A percentile compares a stretch with the other conserved stretches of the same genome.
Conservation (phyloP, 495 filamentous ascomycete species). For the Amorphotheca resinae region DNA sequence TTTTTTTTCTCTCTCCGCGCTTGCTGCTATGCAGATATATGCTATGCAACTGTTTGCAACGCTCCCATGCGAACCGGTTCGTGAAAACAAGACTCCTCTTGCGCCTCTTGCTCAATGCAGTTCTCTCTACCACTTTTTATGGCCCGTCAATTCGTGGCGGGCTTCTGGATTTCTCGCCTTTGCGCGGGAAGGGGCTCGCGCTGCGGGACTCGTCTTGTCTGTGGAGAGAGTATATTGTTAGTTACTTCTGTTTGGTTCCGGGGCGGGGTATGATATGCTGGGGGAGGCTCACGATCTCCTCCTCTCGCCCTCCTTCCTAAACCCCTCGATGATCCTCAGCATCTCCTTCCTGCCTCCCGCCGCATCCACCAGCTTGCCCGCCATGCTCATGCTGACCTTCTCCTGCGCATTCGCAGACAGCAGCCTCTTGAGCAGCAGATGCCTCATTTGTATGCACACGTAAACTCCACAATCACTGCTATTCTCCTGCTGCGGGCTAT, state of each 20-base stretch:
- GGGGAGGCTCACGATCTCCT: constrained; percentile 53
- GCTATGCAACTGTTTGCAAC: no score
- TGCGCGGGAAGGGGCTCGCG: constrained; percentile 9
- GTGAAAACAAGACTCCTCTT: no score
- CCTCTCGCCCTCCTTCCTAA: constrained; percentile 71
- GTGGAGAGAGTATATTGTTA: background rate
- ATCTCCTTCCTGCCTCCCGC: constrained; percentile 70
- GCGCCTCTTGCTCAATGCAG: no score
- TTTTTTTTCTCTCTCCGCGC: no score
- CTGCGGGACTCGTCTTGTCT: constrained; percentile 12
- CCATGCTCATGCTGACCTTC: constrained; percentile 91
- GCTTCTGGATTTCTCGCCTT: constrained; percentile 14
- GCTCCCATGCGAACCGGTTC: no score
- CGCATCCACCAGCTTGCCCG: constrained; percentile 66
- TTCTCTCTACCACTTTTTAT: no score
- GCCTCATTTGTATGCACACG: constrained; percentile 86
- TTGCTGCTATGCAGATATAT: no score
- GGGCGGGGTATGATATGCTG: background rate
- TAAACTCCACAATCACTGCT: constrained; percentile 90
- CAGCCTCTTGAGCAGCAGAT: constrained; percentile 74
- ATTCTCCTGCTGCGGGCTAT: constrained; percentile 87
- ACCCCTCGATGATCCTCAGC: constrained; percentile 67
- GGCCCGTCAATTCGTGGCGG: constrained; percentile 16
- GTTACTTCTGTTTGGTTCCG: background rate
- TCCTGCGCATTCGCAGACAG: constrained; percentile 59